A percentile compares a stretch with the other conserved stretches of the same genome.
phyloP scores from a whole-genome alignment of 495 filamentous ascomycete species.

The Penicillium diatomitis region DNA sequence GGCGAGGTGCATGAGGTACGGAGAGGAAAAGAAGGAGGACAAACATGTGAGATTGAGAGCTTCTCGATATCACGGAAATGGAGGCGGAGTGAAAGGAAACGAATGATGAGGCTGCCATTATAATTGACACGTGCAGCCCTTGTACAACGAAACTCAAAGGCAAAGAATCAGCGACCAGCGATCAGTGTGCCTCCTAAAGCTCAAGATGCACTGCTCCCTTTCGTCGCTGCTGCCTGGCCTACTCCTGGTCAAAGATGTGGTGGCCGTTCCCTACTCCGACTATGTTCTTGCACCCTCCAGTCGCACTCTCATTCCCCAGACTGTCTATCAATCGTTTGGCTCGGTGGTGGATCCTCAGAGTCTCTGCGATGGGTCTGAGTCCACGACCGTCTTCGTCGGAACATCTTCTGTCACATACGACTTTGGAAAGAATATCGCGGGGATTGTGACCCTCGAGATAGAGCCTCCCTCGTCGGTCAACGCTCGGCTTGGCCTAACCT shows the following conservation, averaged over 20 bases:
- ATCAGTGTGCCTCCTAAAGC: too few relatives aligned
- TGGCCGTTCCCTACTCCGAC: conserved; percentile 17
- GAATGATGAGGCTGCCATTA: too few relatives aligned
- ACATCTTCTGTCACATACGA: conserved; percentile 36
- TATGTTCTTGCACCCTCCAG: conserved; percentile 37
- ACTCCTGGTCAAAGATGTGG: background rate
- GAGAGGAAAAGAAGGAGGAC: too few relatives aligned
- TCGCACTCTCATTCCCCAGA: conserved; percentile 21
- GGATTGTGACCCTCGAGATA: conserved; percentile 29
- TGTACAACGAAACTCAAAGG: too few relatives aligned
- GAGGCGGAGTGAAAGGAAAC: too few relatives aligned
- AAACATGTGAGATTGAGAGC: too few relatives aligned
- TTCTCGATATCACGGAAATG: too few relatives aligned
- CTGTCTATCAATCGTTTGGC: conserved; percentile 28
- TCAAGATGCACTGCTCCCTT: too few relatives aligned
- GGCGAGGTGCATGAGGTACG: too few relatives aligned
- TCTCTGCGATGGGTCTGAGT: conserved; percentile 10
- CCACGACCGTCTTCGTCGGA: conserved; percentile 2
- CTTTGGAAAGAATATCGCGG: conserved; percentile 38
- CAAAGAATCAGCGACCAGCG: too few relatives aligned
- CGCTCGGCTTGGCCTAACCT: conserved; percentile 35
- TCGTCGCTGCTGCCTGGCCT: background rate
- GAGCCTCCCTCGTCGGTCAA: conserved; percentile 12
- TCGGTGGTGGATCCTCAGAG: conserved; percentile 22
- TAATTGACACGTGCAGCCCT: too few relatives aligned